Percentiles rank a stretch among this genome's conserved stretches.
These are phyloP conservation scores for Tolypocladium cylindrosporum DNA, from an alignment of 2,329 filamentous ascomycete species.

Conservation along the genomic window DNA sequence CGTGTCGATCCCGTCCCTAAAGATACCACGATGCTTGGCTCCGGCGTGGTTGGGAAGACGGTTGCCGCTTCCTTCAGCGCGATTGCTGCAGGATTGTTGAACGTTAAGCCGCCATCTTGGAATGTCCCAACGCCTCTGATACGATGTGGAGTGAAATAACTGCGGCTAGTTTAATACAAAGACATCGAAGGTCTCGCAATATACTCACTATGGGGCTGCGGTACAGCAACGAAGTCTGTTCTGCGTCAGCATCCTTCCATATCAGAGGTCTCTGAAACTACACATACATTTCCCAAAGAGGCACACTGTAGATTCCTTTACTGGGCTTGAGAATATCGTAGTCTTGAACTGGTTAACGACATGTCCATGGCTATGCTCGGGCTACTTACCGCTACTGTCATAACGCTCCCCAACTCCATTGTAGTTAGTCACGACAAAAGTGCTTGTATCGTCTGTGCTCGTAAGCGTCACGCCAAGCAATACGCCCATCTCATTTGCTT, in stretches of 20 bases:
- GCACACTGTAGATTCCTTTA: background rate
- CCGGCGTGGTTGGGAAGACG: background rate
- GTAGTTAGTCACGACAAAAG: conserved; percentile 4
- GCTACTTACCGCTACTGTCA: background rate
- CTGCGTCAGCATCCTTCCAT: background rate
- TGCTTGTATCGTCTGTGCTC: conserved; percentile 1
- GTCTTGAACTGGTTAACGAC: background rate
- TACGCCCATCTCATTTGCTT: conserved; percentile 3
- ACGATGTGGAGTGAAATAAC: conserved; percentile 4
- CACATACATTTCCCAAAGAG: conserved; percentile 2
- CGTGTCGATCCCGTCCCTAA: conserved; percentile 3
- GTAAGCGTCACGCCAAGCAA: conserved; percentile 3
- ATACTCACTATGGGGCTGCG: conserved; percentile 5
- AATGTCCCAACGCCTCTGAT: conserved; percentile 4
- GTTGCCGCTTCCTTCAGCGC: conserved; percentile 3
- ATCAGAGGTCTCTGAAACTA: background rate
- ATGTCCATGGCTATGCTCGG: too few relatives aligned
- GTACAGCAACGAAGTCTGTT: conserved; percentile 1
- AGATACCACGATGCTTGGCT: conserved; percentile 4
- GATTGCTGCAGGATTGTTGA: conserved; percentile 6
- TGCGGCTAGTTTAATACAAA: background rate
- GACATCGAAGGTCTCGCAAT: background rate
- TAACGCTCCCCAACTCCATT: conserved; percentile 1
- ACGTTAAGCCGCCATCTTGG: conserved; percentile 5
- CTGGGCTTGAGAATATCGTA: background rate